Evolutionary conservation across 2,329 filamentous ascomycete genomes (phyloP), one percentile per base, ranked within the genome.

Genomic region (Lojkania enalia): DNA sequence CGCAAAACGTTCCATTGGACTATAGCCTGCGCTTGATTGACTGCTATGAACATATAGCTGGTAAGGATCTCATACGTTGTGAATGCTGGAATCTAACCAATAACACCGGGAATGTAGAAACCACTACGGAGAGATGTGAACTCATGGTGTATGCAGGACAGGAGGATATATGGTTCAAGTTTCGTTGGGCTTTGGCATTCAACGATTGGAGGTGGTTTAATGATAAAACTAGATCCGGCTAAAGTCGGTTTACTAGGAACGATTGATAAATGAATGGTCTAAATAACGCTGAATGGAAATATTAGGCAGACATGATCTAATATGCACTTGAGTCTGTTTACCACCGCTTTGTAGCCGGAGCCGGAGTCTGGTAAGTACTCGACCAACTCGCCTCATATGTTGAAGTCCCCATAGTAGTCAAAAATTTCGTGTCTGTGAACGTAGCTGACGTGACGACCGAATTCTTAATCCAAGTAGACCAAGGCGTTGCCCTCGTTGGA

Each of bases 391-490:
- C 55, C 4, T 39, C 33, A 36, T 64, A 64, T 40, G 47, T 54
- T 6, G 44, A 46, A 7, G 54, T 60, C 2, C 58, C 61, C 2
- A 61, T 47, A 18, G 62, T 40, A 3, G 58, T 62, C 32, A 62
- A 35, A 33, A 38, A 51, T 47, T 54, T 54, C 37, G 49, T 54
- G 47, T 63, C 54, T 19, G 48, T 48, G 44, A 45, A 65, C 3
- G 51, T 58, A 13, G 49, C 62, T 3, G 49, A 56, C 5, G 60
- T 65, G 1, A 65, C 59, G 6, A 62, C 46, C 29, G 45, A 29
- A 35, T 44, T 40, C 41, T 48, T 52, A 41, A 65, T 62, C 62
- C 62, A 65, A 5, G 60, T 65, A 9, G 57, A 52, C 62, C 62
- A 65, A 5, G 59, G 48, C 12, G 52, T 46, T 16, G 52, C 49